These are phyloP conservation scores for Moricandia arvensis DNA, from an alignment of 345 rosid species.

Conservation along the genomic window DNA sequence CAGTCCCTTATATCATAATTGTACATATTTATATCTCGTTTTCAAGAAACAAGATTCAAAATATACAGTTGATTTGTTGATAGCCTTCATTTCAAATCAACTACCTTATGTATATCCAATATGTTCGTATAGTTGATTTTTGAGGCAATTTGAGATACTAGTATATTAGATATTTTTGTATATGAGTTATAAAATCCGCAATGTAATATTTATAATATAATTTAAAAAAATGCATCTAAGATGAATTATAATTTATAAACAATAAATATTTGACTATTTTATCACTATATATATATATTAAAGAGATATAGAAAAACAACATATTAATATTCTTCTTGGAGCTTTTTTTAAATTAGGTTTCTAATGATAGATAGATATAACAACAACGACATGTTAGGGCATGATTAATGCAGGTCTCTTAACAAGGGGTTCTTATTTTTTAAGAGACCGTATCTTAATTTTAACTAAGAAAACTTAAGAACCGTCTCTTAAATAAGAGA, in stretches of 20 bases:
- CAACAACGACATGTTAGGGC: too few species aligned
- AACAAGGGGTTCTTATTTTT: too few species aligned
- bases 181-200: background rate
- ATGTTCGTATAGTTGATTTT: background rate
- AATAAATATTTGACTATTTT: too few species aligned
- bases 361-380: too few species aligned
- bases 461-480: too few species aligned
- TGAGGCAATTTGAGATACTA: conserved; percentile 14
- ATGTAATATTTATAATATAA: background rate
- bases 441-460: too few species aligned
- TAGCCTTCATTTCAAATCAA: conserved; percentile 21
- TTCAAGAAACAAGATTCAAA: background rate
- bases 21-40: conserved; percentile 1
- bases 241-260: background rate
- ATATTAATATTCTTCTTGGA: too few species aligned
- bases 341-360: too few species aligned
- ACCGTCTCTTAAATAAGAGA: too few species aligned
- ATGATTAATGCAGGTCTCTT: too few species aligned
- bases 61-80: conserved; percentile 22
- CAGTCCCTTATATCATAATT: conserved; percentile 26
- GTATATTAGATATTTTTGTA: background rate
- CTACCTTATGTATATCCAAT: background rate
- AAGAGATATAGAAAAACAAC: too few species aligned
- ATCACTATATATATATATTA: too few species aligned
- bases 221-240: background rate